Conservation (phyloP, 805 yeast species). For the Starmera pachycereana region DNA sequence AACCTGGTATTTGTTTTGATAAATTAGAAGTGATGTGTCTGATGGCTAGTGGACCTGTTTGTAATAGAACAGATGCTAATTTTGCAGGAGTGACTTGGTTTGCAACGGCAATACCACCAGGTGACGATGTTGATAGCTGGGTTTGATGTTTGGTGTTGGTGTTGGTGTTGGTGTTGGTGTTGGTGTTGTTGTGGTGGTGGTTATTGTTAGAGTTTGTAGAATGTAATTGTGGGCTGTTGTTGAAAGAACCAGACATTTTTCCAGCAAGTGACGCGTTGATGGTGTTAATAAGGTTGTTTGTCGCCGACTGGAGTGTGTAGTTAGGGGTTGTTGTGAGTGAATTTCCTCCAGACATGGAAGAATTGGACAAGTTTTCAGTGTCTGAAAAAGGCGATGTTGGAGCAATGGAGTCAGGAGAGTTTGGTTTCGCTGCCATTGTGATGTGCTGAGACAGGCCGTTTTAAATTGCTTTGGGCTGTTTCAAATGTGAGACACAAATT, state of each 20-base stretch:
- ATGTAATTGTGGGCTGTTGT: no score
- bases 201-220: no score
- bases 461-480: no score
- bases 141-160: constrained; percentile 14
- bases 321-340: constrained; percentile 9
- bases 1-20: constrained; percentile 64
- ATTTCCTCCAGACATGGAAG: constrained; percentile 4
- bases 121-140: constrained; percentile 64
- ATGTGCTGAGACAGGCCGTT: no score
- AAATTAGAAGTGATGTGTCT: constrained; percentile 80
- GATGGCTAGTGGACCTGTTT: constrained; percentile 84
- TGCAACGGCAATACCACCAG: constrained; percentile 83
- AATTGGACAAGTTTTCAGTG: constrained; percentile 7
- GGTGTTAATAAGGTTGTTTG: background rate
- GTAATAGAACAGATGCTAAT: constrained; percentile 53
- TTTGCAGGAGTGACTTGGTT: constrained; percentile 73
- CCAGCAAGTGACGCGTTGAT: background rate
- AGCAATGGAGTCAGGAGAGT: constrained; percentile 15
- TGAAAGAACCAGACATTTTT: no score
- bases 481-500: no score
- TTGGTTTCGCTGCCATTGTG: background rate
- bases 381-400: constrained; percentile 20
- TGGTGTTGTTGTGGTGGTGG: no score
- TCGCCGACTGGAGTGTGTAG: constrained; percentile 6
- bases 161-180: no score